A percentile compares a stretch with the other conserved stretches of the same genome.
These are phyloP conservation scores for Pestalotiopsis sp. DNA, from an alignment of 2,329 filamentous ascomycete genomes.

Conservation along the genomic window DNA sequence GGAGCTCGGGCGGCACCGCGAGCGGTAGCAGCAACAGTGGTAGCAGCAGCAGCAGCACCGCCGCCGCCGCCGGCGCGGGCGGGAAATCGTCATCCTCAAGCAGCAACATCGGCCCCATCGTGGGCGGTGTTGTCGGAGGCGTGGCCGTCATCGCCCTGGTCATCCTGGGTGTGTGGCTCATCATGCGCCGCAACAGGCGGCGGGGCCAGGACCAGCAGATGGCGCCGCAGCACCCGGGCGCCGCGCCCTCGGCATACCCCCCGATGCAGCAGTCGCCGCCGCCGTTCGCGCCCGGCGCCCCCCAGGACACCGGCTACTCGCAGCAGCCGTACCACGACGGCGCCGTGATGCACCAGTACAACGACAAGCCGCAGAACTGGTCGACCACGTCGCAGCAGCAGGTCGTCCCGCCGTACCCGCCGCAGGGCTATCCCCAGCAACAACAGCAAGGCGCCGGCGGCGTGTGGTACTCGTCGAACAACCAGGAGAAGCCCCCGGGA, in stretches of 20 bases:
- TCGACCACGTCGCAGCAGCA: background rate
- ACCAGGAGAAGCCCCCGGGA: slow-evolving; percentile 7
- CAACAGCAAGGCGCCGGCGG: background rate
- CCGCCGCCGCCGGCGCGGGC: slow-evolving; percentile 9
- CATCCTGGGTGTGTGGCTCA: slow-evolving; percentile 40
- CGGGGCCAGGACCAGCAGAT: slow-evolving; percentile 19
- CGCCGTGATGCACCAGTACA: slow-evolving; percentile 14
- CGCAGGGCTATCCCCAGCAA: background rate
- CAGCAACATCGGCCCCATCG: slow-evolving; percentile 43
- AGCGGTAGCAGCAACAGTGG: slow-evolving; percentile 13
- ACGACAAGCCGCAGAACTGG: background rate
- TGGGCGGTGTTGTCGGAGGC: slow-evolving; percentile 50
- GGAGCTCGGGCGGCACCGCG: background rate
- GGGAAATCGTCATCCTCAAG: background rate
- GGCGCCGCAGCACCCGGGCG: slow-evolving; percentile 9
- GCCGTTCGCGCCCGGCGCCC: slow-evolving; percentile 10
- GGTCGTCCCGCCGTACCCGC: slow-evolving; percentile 3
- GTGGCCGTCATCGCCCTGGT: slow-evolving; percentile 44
- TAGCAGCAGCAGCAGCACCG: background rate
- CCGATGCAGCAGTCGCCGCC: slow-evolving; percentile 18
- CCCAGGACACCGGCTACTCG: slow-evolving; percentile 11
- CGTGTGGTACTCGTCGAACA: slow-evolving; percentile 1
- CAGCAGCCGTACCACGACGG: slow-evolving; percentile 12
- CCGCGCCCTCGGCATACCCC: slow-evolving; percentile 10
- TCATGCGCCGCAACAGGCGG: slow-evolving; percentile 40